phyloP scores from a whole-genome alignment of 2,329 filamentous ascomycete species.

The Teratosphaeria viscida region DNA sequence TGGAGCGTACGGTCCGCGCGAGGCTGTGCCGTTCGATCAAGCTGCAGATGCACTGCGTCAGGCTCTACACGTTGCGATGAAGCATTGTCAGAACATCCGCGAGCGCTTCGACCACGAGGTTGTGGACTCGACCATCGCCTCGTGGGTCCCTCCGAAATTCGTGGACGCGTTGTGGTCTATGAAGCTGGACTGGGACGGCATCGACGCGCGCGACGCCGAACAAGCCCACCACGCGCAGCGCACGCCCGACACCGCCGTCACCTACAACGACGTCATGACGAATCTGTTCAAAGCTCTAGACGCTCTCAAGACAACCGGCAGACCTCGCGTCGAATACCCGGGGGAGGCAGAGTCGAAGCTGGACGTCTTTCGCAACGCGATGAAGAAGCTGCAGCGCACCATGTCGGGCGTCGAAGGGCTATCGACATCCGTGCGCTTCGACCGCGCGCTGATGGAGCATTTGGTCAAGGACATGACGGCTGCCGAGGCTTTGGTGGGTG shows the following conservation, averaged over 20 bases:
- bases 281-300: background rate
- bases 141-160: conserved; percentile 2
- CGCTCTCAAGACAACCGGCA: background rate
- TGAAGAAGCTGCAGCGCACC: conserved; percentile 8
- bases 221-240: background rate
- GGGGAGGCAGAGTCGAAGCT: background rate
- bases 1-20: background rate
- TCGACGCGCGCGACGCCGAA: background rate
- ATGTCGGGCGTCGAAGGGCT: conserved; percentile 3
- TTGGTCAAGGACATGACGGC: conserved; percentile 6
- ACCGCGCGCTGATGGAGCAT: conserved; percentile 2
- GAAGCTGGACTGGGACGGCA: conserved; percentile 6
- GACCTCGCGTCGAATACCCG: background rate
- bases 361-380: conserved; percentile 6
- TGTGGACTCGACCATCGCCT: background rate
- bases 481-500: background rate
- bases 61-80: conserved; percentile 1
- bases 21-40: conserved; percentile 2
- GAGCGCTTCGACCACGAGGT: conserved; percentile 4
- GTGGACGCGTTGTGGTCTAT: conserved; percentile 5
- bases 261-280: conserved; percentile 1
- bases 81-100: conserved; percentile 3
- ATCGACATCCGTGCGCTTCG: conserved; percentile 1
- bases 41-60: conserved; percentile 3
- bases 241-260: background rate